Conservation (phyloP, 345 rosid genomes). For the Isatis tinctoria region DNA sequence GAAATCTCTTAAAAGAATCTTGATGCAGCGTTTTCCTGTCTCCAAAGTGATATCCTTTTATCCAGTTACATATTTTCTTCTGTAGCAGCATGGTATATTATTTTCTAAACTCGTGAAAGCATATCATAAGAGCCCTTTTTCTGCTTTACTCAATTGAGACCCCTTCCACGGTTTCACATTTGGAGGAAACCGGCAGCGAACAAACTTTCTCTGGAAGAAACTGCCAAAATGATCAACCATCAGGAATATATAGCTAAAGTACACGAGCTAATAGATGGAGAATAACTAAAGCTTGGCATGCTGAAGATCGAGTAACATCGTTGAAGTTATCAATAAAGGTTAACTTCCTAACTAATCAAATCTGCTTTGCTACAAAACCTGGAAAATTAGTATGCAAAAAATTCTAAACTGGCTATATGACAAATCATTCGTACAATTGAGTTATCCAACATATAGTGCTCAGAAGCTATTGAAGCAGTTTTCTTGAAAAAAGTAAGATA, state of each 20-base stretch:
- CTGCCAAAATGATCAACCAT: conserved; percentile 45
- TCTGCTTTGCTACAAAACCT: conserved; percentile 8
- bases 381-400: background rate
- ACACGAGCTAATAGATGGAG: conserved; percentile 70
- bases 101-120: conserved; percentile 7
- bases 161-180: conserved; percentile 40
- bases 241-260: conserved; percentile 72
- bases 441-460: background rate
- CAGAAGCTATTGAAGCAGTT: background rate
- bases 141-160: conserved; percentile 38
- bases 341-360: background rate
- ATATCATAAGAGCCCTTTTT: conserved; percentile 6
- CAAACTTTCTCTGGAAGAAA: conserved; percentile 49
- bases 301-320: conserved; percentile 75
- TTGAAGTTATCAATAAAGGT: conserved; percentile 86
- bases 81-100: conserved; percentile 9
- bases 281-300: conserved; percentile 64
- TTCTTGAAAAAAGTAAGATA: background rate
- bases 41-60: conserved; percentile 67
- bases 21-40: conserved; percentile 85
- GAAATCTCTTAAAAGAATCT: conserved; percentile 69
- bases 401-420: background rate
- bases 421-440: background rate
- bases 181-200: conserved; percentile 55
- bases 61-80: conserved; percentile 43